Evolutionary conservation across 768 basidiomycete genomes (phyloP).

Genomic region (Chalciporus pseudorubinellus): DNA sequence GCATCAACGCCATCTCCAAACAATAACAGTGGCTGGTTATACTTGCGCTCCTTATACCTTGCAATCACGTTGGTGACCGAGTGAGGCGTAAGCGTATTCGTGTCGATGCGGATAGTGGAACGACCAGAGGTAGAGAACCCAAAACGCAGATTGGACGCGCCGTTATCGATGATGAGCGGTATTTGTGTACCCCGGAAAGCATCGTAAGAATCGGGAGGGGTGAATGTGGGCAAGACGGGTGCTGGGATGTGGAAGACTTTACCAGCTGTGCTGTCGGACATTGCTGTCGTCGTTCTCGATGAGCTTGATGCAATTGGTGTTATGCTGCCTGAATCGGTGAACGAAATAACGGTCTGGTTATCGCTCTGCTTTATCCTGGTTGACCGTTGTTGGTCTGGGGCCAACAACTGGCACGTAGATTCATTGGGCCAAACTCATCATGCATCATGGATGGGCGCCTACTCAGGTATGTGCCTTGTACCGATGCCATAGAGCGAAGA

Average conservation of each 20-base stretch:
- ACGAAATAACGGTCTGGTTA: too few species aligned
- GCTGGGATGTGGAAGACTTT: constrained; percentile 19
- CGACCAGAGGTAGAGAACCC: constrained; percentile 65
- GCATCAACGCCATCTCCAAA: constrained; percentile 87
- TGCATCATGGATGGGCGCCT: too few species aligned
- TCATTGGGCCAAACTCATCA: too few species aligned
- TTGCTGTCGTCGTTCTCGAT: constrained; percentile 7
- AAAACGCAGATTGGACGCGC: constrained; percentile 77
- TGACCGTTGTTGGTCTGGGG: too few species aligned
- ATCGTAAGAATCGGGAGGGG: constrained; percentile 47
- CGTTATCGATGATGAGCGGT: constrained; percentile 88
- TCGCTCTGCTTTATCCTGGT: too few species aligned
- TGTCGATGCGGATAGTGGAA: background rate
- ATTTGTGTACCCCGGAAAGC: constrained; percentile 47
- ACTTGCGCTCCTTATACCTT: constrained; percentile 87
- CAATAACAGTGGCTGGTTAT: constrained; percentile 76
- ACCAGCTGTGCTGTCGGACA: constrained; percentile 10
- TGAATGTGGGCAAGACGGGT: constrained; percentile 33
- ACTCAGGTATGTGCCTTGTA: too few species aligned
- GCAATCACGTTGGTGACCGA: constrained; percentile 70
- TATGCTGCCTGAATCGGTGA: too few species aligned
- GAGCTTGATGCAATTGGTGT: too few species aligned
- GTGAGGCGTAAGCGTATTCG: constrained; percentile 40
- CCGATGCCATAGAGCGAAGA: too few species aligned
- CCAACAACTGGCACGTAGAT: too few species aligned